These are phyloP conservation scores for Xylaria sp. DNA, from an alignment of 2,329 filamentous ascomycete genomes.

Conservation along the genomic window DNA sequence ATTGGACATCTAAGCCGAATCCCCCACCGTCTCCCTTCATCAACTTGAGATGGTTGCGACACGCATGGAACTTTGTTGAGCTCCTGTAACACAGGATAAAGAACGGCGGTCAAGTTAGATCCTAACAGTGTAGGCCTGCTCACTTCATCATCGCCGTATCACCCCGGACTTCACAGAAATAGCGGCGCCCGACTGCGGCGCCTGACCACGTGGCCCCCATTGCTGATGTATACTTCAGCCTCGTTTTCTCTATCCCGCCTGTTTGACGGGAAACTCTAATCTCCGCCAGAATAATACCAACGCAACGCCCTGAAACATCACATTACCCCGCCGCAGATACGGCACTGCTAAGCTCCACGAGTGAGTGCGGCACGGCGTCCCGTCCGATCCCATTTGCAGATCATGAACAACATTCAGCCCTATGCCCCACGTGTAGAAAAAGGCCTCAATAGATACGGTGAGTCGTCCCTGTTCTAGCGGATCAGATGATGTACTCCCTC, in stretches of 20 bases:
- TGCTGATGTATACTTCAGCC: neutral
- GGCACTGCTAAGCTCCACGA: neutral
- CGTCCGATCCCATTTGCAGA: neutral
- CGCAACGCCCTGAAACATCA: neutral
- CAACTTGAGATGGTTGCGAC: neutral
- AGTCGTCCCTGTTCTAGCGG: neutral
- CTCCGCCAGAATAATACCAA: neutral
- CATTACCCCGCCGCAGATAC: neutral
- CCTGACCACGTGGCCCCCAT: neutral
- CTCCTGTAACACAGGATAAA: neutral
- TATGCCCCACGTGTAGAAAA: neutral
- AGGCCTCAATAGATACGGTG: neutral
- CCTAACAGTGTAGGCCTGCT: neutral
- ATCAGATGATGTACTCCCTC: neutral
- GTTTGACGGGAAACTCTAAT: neutral
- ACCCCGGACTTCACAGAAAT: neutral
- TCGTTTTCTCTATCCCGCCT: neutral
- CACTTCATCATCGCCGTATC: neutral
- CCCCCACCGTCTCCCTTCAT: neutral
- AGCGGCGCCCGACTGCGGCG: neutral
- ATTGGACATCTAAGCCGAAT: constrained; percentile 8
- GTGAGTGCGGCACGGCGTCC: neutral
- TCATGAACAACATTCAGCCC: constrained; percentile 10
- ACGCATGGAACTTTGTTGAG: neutral
- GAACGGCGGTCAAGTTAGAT: neutral